Evolutionary conservation across 352 stramenopile genomes (phyloP).

Genomic region (Globisporangium viniferum): DNA sequence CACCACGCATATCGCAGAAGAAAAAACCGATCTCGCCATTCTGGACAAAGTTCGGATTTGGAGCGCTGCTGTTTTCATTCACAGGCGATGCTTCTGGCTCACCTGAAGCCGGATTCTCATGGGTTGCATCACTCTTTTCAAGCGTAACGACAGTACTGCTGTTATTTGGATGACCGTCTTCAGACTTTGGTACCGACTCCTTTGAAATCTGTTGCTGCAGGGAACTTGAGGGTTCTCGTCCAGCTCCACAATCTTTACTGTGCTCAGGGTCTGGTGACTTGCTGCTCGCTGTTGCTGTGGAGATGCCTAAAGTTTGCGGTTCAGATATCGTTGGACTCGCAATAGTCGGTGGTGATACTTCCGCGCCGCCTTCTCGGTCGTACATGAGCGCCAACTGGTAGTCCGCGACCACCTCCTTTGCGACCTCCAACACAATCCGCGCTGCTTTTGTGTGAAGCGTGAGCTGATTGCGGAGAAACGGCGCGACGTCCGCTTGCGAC

Average conservation of each 20-base stretch:
- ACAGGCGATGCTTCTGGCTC: background rate
- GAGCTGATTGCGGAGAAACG: slow-evolving; percentile 49
- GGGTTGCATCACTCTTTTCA: background rate
- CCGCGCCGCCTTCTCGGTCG: background rate
- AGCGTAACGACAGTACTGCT: background rate
- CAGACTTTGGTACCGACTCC: background rate
- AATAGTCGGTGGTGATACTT: background rate
- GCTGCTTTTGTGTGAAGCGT: slow-evolving; percentile 24
- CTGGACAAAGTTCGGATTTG: slow-evolving; percentile 27
- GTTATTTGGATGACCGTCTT: background rate
- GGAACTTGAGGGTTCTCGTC: background rate
- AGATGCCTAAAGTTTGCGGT: background rate
- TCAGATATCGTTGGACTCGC: background rate
- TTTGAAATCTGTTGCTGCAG: background rate
- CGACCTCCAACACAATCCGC: slow-evolving; percentile 42
- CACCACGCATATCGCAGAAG: slow-evolving; percentile 53
- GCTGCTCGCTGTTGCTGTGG: background rate
- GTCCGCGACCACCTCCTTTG: slow-evolving; percentile 41
- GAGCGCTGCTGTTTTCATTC: background rate
- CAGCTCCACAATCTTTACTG: background rate
- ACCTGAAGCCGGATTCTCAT: background rate
- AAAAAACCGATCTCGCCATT: slow-evolving; percentile 56
- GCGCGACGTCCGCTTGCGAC: slow-evolving; percentile 54
- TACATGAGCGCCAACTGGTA: slow-evolving; percentile 59
- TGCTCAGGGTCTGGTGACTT: background rate